A percentile compares a stretch with the other conserved stretches of the same genome.
Conservation (phyloP, 495 filamentous ascomycete species). For the Mytilinidion resinicola region DNA sequence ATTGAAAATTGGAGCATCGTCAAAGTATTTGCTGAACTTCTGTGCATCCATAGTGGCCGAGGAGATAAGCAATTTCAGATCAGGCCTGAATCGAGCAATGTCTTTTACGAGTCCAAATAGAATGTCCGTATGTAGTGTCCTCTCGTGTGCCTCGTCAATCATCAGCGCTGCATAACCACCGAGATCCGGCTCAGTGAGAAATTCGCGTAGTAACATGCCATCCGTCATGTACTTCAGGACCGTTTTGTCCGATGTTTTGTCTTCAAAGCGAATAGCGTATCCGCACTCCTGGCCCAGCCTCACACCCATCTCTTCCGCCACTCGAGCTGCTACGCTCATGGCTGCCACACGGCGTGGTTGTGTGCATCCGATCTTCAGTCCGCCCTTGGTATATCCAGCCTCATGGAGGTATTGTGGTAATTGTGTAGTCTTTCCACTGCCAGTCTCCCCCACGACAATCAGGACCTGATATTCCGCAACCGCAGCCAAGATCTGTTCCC, state of each 20-base stretch:
- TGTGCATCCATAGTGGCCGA: constrained; percentile 94
- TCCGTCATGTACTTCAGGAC: constrained; percentile 97
- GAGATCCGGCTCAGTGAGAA: constrained; percentile 83
- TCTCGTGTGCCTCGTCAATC: constrained; percentile 97
- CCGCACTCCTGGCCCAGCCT: constrained; percentile 90
- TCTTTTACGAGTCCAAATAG: constrained; percentile 88
- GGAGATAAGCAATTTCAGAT: constrained; percentile 87
- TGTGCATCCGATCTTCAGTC: constrained; percentile 65
- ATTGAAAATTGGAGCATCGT: constrained; percentile 93
- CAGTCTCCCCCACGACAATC: constrained; percentile 38
- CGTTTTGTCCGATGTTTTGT: constrained; percentile 88
- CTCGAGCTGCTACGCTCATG: constrained; percentile 90
- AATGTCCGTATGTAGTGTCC: constrained; percentile 87
- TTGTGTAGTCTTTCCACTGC: constrained; percentile 40
- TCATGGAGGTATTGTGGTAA: constrained; percentile 38
- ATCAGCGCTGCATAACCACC: constrained; percentile 83
- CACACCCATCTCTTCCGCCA: constrained; percentile 89
- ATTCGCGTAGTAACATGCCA: constrained; percentile 89
- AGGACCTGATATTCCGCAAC: constrained; percentile 35
- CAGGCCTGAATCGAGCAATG: constrained; percentile 75
- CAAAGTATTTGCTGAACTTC: constrained; percentile 88
- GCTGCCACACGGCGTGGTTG: constrained; percentile 95
- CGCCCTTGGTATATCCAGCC: constrained; percentile 41
- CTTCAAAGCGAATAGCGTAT: constrained; percentile 93
- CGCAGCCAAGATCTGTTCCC: constrained; percentile 36